Evolutionary conservation across 768 basidiomycete species (phyloP).

Genomic region (Termitomyces heimii): DNA sequence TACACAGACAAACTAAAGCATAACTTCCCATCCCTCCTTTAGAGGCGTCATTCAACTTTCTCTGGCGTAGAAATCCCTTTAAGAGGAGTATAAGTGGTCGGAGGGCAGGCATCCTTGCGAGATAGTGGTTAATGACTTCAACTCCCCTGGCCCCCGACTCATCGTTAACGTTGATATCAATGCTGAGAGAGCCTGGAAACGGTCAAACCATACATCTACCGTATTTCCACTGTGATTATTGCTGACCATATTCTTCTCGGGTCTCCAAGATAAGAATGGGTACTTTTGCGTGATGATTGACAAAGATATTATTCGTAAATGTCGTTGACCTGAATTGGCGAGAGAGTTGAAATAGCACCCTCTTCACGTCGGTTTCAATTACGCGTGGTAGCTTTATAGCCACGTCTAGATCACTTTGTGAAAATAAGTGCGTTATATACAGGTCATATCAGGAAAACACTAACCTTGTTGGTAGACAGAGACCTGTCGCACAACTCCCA

Average conservation of each 20-base stretch:
- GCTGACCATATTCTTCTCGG: conserved; percentile 29
- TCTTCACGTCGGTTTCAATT: conserved; percentile 30
- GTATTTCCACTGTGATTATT: not conserved
- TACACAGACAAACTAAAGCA: conserved; percentile 53
- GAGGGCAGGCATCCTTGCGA: conserved; percentile 51
- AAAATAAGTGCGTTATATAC: not conserved
- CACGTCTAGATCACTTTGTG: conserved; percentile 30
- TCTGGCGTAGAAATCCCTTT: conserved; percentile 55
- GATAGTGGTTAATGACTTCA: conserved; percentile 43
- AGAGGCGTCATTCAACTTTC: conserved; percentile 58
- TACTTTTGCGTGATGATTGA: conserved; percentile 32
- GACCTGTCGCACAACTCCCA: conserved; percentile 54
- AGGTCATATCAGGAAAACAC: conserved; percentile 13
- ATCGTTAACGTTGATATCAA: conserved; percentile 67
- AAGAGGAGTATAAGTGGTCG: conserved; percentile 54
- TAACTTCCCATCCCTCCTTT: conserved; percentile 64
- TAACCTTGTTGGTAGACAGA: conserved; percentile 59
- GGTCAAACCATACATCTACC: not conserved
- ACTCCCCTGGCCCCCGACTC: conserved; percentile 48
- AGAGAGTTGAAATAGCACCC: conserved; percentile 42
- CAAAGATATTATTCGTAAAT: conserved; percentile 32
- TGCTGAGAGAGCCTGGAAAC: conserved; percentile 42
- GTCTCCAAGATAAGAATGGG: conserved; percentile 63
- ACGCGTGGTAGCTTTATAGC: conserved; percentile 20
- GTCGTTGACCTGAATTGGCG: conserved; percentile 34